Base-by-base conservation (phyloP, 2,329 filamentous ascomycete species). In the Ophiostoma triangulosporum region DNA sequence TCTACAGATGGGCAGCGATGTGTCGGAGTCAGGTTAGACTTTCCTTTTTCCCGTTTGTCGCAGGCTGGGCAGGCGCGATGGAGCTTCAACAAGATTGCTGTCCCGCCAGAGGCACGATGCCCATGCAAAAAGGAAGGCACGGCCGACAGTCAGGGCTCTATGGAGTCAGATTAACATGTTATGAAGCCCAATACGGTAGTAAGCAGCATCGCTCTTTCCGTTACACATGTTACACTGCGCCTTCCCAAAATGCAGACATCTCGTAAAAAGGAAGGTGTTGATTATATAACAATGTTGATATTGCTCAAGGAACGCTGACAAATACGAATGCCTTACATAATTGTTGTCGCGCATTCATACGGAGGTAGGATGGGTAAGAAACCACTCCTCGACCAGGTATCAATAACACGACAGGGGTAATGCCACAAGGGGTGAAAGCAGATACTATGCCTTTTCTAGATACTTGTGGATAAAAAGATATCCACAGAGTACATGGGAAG, bases 1-100 rank as follows among this genome's bases (percentile, higher is more conserved):
- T 15, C 24, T 15, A 27, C 22, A 26, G 26, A 27, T n/a, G n/a
- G 22, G 40, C 15, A 29, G 15, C 15, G 43, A 46, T 27, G 26
- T 46, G n/a, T n/a, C n/a, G n/a, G n/a, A n/a, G n/a, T n/a, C n/a
- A n/a, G n/a, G n/a, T n/a, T n/a, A n/a, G n/a, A n/a, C n/a, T 27
- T 31, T 33, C 24, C 35, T 24, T 11, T 24, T 46, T 38, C 24
- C 40, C 56, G 54, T 56, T 56, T 51, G 50, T 53, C 48, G 22
- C 36, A 20, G 20, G 35, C 43, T 24, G 22, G 55, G 55, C 55
- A 58, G 53, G 57, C 52, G 52, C 51, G 55, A 54, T 27, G 46
- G 49, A 22, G 27, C 40, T 50, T 49, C n/a, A 36, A 48, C 45
- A 43, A 22, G 51, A 51, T 51, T 48, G 50, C 46, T 49, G 58